Evolutionary conservation across 202 grass and related monocot genomes (phyloP), one percentile per base, ranked within the genome.

Genomic region (Dendrocalamus latiflorus): DNA sequence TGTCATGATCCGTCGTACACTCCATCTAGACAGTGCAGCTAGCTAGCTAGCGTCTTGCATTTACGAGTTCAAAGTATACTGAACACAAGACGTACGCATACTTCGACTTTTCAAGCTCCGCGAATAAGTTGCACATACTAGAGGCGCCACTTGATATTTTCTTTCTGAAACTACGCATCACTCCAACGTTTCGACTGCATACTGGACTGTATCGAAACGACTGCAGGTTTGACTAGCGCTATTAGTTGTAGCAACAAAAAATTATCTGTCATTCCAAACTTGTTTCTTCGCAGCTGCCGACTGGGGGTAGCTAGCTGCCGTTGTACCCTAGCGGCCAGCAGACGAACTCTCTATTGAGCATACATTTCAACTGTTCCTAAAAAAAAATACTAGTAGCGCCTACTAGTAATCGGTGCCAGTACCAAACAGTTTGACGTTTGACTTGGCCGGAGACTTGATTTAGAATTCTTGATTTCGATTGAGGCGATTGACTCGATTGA

Each of bases 1-100:
- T 90, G 84, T 90, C 83, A 56, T 78, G 83, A 78, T 82, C 88
- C 88, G 79, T 86, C 88, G 50, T 37, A 74, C 83, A 86, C 83
- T 90, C 74, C 67, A 74, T 44, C 21, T 60, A 39, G 24, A 33
- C 5, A 5, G 61, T 50, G 21, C 14, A 26, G 14, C n/a, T n/a
- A n/a, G n/a, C n/a, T n/a, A n/a, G n/a, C n/a, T n/a, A n/a, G n/a
- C n/a, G n/a, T n/a, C n/a, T n/a, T 16, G 17, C 33, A 5, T 39
- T 25, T 81, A 54, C 82, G 49, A 36, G 77, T 85, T 89, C 77
- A 82, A 89, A 89, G 83, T 86, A 89, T n/a, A 65, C 82, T 58
- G 11, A 54, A 81, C 87, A 53, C 87, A 71, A 85, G 15, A 70
- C 57, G 72, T 77, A 89, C 82, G 78, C 28, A 72, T 18, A 34